Base-by-base conservation (phyloP, 768 basidiomycete genomes). In the Trametes elegans region DNA sequence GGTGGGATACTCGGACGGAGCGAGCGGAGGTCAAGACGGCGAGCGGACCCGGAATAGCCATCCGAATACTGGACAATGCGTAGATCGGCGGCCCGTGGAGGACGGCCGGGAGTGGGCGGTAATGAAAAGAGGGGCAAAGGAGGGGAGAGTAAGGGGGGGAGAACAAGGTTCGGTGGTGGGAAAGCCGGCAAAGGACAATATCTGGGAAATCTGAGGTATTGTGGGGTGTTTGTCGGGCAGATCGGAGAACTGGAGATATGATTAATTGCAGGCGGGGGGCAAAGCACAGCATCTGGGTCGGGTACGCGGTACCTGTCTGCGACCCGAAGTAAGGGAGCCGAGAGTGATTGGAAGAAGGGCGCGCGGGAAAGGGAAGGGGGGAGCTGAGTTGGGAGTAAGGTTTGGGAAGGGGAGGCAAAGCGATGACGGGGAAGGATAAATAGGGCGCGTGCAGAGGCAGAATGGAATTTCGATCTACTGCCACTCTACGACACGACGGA, bases 381-480 rank as follows among this genome's bases (percentile, higher is more conserved):
- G 48, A 36, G 41, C 43, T 40, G 55, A 29, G 35, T 13, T 27
- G 49, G 50, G 49, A 42, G 39, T 19, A 46, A 52, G 52, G 58
- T 48, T 45, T 49, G 40, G 36, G 49, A 35, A 42, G 28, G 41
- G 41, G 19, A 18, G 14, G 44, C n/a, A 59, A 55, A 46, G 54
- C 57, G 57, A 42, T 59, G 57, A 59, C 57, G 51, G 57, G 52
- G 57, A 53, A 49, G 57, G 57, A 59, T 59, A 59, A 59, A 59
- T 59, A 59, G 52, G 52, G 57, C 57, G 44, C 52, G 47, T 29
- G 44, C 34, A 45, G 31, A 57, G 47, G 47, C 52, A 40, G 48
- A 45, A 54, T 54, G 57, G 52, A 53, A 59, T 49, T 59, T 57
- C 56, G 56, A 57, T 57, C 45, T 53, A 46, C 57, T 52, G 50